A percentile compares a stretch with the other conserved stretches of the same genome.
Conservation (phyloP, 1,284 basidiomycete genomes). For the Thelephora terrestris region DNA sequence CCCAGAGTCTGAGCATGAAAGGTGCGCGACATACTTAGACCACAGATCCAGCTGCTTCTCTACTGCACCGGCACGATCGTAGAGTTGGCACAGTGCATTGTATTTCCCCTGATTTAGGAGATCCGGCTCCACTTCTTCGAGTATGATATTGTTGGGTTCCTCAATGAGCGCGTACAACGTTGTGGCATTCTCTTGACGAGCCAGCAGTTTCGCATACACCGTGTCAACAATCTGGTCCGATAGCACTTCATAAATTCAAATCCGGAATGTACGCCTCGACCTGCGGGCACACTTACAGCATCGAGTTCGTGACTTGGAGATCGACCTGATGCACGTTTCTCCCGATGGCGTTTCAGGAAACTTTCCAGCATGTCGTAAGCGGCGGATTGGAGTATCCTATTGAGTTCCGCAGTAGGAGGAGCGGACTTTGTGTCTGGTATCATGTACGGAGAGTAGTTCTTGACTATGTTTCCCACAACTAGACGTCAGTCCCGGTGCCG, state of each 20-base stretch:
- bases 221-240: constrained; percentile 66
- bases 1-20: constrained; percentile 1
- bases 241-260: background rate
- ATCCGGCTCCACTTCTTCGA: constrained; percentile 56
- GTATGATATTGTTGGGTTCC: constrained; percentile 44
- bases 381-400: constrained; percentile 43
- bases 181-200: constrained; percentile 45
- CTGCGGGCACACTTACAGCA: background rate
- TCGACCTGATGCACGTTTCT: constrained; percentile 16
- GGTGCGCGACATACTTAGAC: constrained; percentile 46
- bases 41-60: constrained; percentile 57
- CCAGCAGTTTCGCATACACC: constrained; percentile 66
- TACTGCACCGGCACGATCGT: constrained; percentile 46
- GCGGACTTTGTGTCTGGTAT: constrained; percentile 60
- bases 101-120: constrained; percentile 46
- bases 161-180: constrained; percentile 58
- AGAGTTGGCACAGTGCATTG: constrained; percentile 55
- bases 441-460: constrained; percentile 81
- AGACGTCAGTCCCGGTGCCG: constrained; percentile 46
- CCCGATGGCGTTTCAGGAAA: constrained; percentile 46
- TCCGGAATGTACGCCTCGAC: background rate
- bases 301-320: constrained; percentile 7
- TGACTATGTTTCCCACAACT: constrained; percentile 83
- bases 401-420: constrained; percentile 56
- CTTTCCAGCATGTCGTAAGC: constrained; percentile 60